Evolutionary conservation across 1,284 basidiomycete genomes (phyloP), one percentile per base, ranked within the genome.

Genomic region (Ustilago vetiveriae): DNA sequence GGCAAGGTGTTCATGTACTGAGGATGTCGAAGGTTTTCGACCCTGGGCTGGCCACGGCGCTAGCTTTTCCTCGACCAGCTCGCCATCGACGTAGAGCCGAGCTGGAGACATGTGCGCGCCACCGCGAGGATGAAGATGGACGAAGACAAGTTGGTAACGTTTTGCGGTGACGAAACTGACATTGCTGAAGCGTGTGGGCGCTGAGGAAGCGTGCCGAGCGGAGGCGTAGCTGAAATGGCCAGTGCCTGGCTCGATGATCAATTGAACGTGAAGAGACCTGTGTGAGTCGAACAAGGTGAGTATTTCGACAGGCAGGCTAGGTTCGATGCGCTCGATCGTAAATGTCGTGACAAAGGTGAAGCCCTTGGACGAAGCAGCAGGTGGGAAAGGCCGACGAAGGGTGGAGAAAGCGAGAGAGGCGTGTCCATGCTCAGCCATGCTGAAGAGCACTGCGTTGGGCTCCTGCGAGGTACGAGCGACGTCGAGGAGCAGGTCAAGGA

Each of bases 31-130:
- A 11, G 40, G 17, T 16, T 39, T 45, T n/a, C 59, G 41, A n/a
- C 29, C 36, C 13, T 40, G 44, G 6, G 36, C 21, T 1, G 60
- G 73, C 74, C 74, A 76, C 3, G 56, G 56, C 6, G 57, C 73
- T 8, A 60, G 44, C 35, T 72, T 67, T 43, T 73, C 60, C 23
- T 75, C 70, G 6, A 72, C 53, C 4, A 77, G 64, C 41, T 57
- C 53, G 4, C 78, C 78, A 23, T 80, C 55, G 27, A 80, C 36
- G 35, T 62, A 80, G 6, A 78, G 56, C 36, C 72, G 72, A 16
- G 70, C 68, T 3, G 58, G 38, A 16, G 76, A 72, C 33, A 57
- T 51, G 21, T 65, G 48, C 3, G 63, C 55, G 23, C 62, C 56
- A 5, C 68, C 65, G 16, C 51, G 48, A 1, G 74, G 70, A n/a